Evolutionary conservation across 441 rosid species (phyloP), one percentile per base, ranked within the genome.

Genomic region (Populus hybrid): DNA sequence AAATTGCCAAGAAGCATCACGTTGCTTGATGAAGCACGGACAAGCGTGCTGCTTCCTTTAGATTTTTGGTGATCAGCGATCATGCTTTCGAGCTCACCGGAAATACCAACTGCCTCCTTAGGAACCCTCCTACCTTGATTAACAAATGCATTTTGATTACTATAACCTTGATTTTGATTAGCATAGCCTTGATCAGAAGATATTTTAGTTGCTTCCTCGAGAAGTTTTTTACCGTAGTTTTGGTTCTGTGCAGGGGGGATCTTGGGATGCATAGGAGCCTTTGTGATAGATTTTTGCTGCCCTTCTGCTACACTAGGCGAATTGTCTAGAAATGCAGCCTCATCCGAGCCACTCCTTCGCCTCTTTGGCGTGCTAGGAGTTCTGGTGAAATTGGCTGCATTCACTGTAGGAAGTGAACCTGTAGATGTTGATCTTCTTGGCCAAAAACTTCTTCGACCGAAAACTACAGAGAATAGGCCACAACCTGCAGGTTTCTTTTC

Each of bases 21-120:
- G 68, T 95, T 95, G 73, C 97, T 79, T 4, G 99, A 95, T 1
- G 99, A 92, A 7, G 98, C 99, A 16, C 98, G 89, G 34, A 95
- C 95, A 32, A 95, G 83, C 0, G 76, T 82, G 40, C 81, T 81
- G 69, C 80, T 71, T 75, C 93, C 94, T 67, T 73, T 86, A 6
- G 84, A 61, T 80, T 89, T 92, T 69, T 92, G 94, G 76, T 89
- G 93, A 79, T 95, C 97, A 0, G 77, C 32, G 32, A 93, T 89
- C 92, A 93, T 89, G 74, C 76, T 92, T 57, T 95, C 97, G 0
- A 95, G 94, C 91, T 95, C 99, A 0, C 97, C 98, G 0, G 98
- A 95, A 40, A 95, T 81, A 64, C 92, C 90, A 9, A 84, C 32
- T 11, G 90, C 85, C 72, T 86, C 94, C 53, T 82, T 87, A 0